Evolutionary conservation across 2,329 filamentous ascomycete species (phyloP), one percentile per base, ranked within the genome.

Genomic region (Diaporthe batatas): DNA sequence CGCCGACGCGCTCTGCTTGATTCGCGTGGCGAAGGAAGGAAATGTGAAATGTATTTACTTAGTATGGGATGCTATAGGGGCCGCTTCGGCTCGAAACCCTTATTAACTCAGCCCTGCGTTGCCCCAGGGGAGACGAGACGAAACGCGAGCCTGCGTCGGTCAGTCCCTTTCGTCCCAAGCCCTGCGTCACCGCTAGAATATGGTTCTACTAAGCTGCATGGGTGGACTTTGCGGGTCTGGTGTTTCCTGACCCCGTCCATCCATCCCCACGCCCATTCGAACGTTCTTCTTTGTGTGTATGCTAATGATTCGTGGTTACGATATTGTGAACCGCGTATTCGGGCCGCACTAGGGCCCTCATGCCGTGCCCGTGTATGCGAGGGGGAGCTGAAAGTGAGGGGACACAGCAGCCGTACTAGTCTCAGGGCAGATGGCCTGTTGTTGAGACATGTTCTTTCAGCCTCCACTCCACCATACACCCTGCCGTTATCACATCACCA

Each of bases 111-210:
- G 59, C 59, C 59, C 59, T 64, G 59, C 29, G 55, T 23, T n/a
- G 55, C 44, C 18, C 44, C 29, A 10, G 44, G 44, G 62, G 47
- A 67, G 44, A 53, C 11, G 32, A 67, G 44, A 67, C 62, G 62
- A 67, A 67, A 67, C 62, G n/a, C 18, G 44, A 67, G 62, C 62
- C 62, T 67, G 62, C 62, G 62, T 67, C 62, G 62, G 62, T 67
- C 62, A 53, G 62, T 67, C 47, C 47, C 47, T 67, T 39, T 67
- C 62, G 62, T 67, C 62, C 62, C 62, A 67, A 67, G 32, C 53
- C 23, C n/a, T 53, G 62, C 32, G n/a, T 53, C 32, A 21, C 44
- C 32, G 34, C 21, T 47, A 49, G 42, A 42, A n/a, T 29, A 14
- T 14, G 12, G 23, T 8, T n/a, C n/a, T n/a, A n/a, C n/a, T n/a